Evolutionary conservation across 768 basidiomycete species (phyloP).

Genomic region (Boletus tylopilopsis): DNA sequence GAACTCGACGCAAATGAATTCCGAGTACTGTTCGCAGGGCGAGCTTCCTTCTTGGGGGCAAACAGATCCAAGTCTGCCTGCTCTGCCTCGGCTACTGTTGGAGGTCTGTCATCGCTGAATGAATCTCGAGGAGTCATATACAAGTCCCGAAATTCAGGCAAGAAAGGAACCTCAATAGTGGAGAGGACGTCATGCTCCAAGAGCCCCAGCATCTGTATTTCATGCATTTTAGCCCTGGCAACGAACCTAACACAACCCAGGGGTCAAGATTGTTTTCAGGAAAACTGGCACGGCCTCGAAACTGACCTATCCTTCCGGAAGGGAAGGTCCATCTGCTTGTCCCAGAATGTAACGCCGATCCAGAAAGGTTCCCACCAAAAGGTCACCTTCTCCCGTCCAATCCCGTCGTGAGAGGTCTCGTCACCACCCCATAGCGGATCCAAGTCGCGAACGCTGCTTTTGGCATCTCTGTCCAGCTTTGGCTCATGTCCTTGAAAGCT

Average conservation of each 20-base stretch:
- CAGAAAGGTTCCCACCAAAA: constrained; percentile 94
- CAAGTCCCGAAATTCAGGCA: constrained; percentile 43
- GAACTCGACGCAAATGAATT: constrained; percentile 41
- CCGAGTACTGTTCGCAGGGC: constrained; percentile 29
- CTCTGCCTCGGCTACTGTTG: constrained; percentile 57
- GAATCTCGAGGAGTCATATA: constrained; percentile 32
- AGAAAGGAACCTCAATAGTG: constrained; percentile 81
- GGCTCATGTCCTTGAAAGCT: constrained; percentile 74
- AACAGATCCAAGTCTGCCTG: constrained; percentile 74
- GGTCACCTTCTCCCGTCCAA: constrained; percentile 43
- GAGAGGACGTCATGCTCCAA: constrained; percentile 89
- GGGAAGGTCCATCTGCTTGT: constrained; percentile 81
- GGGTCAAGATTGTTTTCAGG: background rate
- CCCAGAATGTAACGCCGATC: constrained; percentile 81
- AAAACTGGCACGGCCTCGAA: background rate
- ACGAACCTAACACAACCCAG: constrained; percentile 61
- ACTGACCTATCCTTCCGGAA: constrained; percentile 71
- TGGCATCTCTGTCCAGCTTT: constrained; percentile 46
- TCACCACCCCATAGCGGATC: constrained; percentile 79
- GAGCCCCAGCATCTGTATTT: constrained; percentile 91
- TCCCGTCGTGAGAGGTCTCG: constrained; percentile 39
- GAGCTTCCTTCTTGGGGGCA: constrained; percentile 41
- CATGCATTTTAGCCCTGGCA: constrained; percentile 94
- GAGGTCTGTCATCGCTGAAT: constrained; percentile 32
- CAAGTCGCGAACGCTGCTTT: constrained; percentile 42